Evolutionary conservation across 768 basidiomycete species (phyloP).

Genomic region (Serpula lacrymans): DNA sequence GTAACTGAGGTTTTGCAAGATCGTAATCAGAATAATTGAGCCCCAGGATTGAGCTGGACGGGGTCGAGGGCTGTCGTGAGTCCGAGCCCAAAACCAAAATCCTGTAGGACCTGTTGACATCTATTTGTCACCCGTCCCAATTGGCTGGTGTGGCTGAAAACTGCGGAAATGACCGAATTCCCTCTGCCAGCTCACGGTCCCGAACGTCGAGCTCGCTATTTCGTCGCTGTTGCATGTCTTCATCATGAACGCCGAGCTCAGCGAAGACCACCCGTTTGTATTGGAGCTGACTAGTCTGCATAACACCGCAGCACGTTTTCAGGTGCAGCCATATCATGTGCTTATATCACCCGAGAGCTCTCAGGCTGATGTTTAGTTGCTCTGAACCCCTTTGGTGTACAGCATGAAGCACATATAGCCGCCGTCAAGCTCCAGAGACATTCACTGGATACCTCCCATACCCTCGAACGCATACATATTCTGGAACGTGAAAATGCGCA

Average conservation of each 20-base stretch:
- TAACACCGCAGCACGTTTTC: constrained; percentile 44
- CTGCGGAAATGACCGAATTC: too few relatives aligned
- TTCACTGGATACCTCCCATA: constrained; percentile 49
- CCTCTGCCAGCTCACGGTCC: too few relatives aligned
- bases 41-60: too few relatives aligned
- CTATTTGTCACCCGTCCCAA: constrained; percentile 19
- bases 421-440: constrained; percentile 65
- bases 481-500: constrained; percentile 60
- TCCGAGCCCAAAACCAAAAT: not conserved
- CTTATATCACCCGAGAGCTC: constrained; percentile 21
- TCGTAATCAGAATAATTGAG: too few relatives aligned
- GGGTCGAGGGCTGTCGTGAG: constrained; percentile 4
- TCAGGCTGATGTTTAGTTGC: constrained; percentile 1
- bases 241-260: constrained; percentile 10
- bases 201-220: constrained; percentile 19
- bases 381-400: not conserved
- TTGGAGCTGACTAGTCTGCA: constrained; percentile 46
- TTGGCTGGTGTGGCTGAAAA: too few relatives aligned
- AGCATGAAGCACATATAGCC: constrained; percentile 72
- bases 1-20: too few relatives aligned
- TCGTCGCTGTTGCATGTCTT: not conserved
- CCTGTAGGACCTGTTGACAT: constrained; percentile 1
- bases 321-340: constrained; percentile 40
- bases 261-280: constrained; percentile 42
- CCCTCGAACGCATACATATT: constrained; percentile 41